These are phyloP conservation scores for Daldinia concentrica DNA, from an alignment of 495 filamentous ascomycete species.

Conservation along the genomic window DNA sequence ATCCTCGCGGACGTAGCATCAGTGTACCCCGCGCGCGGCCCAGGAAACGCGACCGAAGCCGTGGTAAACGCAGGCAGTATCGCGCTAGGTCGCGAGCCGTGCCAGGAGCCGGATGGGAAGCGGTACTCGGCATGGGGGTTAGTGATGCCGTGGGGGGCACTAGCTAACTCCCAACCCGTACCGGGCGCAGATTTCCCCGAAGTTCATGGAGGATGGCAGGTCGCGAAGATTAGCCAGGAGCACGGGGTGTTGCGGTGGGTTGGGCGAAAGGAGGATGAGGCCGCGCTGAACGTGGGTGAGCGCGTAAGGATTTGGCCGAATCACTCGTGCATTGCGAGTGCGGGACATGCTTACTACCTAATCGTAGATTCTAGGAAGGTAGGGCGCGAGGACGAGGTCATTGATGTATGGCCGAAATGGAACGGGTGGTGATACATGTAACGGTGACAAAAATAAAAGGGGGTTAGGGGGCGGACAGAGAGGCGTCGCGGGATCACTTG, in stretches of 20 bases:
- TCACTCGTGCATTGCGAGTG: slow-evolving; percentile 83
- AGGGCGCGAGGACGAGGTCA: slow-evolving; percentile 63
- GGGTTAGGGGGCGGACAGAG: neutral
- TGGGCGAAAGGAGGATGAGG: slow-evolving; percentile 57
- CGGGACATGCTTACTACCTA: slow-evolving; percentile 76
- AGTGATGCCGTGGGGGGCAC: slow-evolving; percentile 67
- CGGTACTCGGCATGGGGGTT: slow-evolving; percentile 77
- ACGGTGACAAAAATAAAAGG: neutral
- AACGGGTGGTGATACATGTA: slow-evolving; percentile 59
- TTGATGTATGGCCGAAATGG: slow-evolving; percentile 76
- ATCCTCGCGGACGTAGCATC: slow-evolving; percentile 77
- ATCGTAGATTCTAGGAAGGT: slow-evolving; percentile 72
- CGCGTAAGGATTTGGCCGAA: slow-evolving; percentile 82
- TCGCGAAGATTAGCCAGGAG: slow-evolving; percentile 71
- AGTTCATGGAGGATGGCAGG: slow-evolving; percentile 65
- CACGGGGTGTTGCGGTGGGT: slow-evolving; percentile 69
- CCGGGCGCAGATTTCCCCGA: slow-evolving; percentile 53
- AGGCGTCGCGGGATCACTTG: neutral
- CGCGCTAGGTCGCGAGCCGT: slow-evolving; percentile 81
- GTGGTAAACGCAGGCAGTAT: slow-evolving; percentile 76
- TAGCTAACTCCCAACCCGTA: slow-evolving; percentile 19
- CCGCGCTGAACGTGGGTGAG: slow-evolving; percentile 65
- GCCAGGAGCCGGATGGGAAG: slow-evolving; percentile 54
- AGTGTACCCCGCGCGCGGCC: slow-evolving; percentile 69
- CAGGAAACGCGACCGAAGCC: slow-evolving; percentile 65